A percentile compares a stretch with the other conserved stretches of the same genome.
Conservation (phyloP, 2,329 filamentous ascomycete species). For the Cyphellophora attinorum region DNA sequence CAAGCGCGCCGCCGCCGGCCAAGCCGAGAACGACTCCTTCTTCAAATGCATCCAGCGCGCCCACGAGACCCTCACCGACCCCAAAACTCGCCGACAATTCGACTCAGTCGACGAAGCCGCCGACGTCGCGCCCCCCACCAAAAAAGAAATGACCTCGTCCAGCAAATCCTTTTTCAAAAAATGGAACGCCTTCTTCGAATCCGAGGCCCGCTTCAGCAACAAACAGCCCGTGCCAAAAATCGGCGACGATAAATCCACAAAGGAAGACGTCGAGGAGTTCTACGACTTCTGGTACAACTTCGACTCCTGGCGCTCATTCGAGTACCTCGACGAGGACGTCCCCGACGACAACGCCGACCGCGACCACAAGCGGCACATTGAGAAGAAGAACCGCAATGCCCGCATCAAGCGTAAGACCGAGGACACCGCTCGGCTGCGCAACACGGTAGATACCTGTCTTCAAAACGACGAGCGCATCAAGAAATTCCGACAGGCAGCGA, state of each 20-base stretch:
- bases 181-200: conserved; percentile 82
- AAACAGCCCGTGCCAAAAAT: conserved; percentile 78
- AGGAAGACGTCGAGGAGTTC: conserved; percentile 86
- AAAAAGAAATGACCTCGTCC: conserved; percentile 78
- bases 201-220: conserved; percentile 89
- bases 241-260: conserved; percentile 71
- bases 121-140: conserved; percentile 81
- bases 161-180: conserved; percentile 96
- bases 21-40: conserved; percentile 86
- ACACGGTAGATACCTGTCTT: conserved; percentile 78
- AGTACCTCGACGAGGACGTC: conserved; percentile 98
- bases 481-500: conserved; percentile 86
- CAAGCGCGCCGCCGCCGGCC: conserved; percentile 89
- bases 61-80: conserved; percentile 85
- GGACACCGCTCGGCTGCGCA: conserved; percentile 82
- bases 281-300: conserved; percentile 99
- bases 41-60: conserved; percentile 99
- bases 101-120: conserved; percentile 94
- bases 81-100: conserved; percentile 84
- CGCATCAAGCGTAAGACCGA: conserved; percentile 99
- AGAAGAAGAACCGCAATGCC: conserved; percentile 95
- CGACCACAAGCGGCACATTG: conserved; percentile 95
- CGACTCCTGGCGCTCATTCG: conserved; percentile 93
- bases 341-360: conserved; percentile 98
- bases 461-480: conserved; percentile 91